Evolutionary conservation across 768 basidiomycete genomes (phyloP), one percentile per base, ranked within the genome.

Genomic region (Polyporus arcularius): DNA sequence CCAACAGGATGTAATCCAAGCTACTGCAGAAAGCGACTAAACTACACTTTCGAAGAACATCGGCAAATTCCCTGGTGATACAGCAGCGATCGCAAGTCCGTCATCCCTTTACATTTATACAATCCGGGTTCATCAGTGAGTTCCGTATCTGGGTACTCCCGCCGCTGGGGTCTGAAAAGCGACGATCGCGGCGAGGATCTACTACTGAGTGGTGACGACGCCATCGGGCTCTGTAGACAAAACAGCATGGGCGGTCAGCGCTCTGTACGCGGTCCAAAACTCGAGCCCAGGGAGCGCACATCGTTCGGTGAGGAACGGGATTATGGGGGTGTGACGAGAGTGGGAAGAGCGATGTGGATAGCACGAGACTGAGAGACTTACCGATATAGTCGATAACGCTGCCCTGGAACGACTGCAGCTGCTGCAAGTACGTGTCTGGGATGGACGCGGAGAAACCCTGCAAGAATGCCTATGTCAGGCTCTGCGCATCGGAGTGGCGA

Each of bases 331-430:
- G 18, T n/a, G 18, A 6, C n/a, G 28, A 26, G 21, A 10, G 46
- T 38, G 53, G 51, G 49, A 18, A 26, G 30, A 38, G 18, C 26
- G 15, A 12, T 2, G 32, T 21, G 21, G 31, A 15, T 6, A 6
- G 48, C 48, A 35, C 26, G 26, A 26, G 32, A 11, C 21, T n/a
- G 31, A n/a, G 14, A 11, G 28, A 67, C 76, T 10, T 46, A 83
- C 83, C 82, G 60, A 83, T 81, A 70, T 79, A 83, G 58, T 77
- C 74, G 60, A 83, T 78, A 54, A 73, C 52, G 51, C 68, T 73
- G 26, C 43, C 70, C 32, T 71, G 65, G 39, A 75, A 65, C 28
- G 60, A 69, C 57, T 79, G 71, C 46, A 82, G 71, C 32, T 68
- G 59, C 31, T 48, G 11, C 14, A 83, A 66, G 63, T 68, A 75